Evolutionary conservation across 768 basidiomycete genomes (phyloP).

Genomic region (Clavulina sp.): DNA sequence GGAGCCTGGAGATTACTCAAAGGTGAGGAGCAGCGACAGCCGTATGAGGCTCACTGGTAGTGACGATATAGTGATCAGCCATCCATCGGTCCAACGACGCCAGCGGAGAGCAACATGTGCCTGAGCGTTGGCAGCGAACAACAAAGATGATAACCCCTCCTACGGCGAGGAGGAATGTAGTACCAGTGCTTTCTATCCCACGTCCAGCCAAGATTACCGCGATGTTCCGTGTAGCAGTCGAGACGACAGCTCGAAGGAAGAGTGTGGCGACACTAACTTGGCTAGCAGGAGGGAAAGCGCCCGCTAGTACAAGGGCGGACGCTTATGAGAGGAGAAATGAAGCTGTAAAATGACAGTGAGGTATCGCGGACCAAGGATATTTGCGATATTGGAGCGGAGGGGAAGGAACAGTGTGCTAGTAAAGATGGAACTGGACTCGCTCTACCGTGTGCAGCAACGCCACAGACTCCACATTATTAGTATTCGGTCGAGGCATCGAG

Average conservation of each 20-base stretch:
- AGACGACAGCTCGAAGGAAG: conserved; percentile 28
- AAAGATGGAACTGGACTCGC: conserved; percentile 33
- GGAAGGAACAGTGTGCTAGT: conserved; percentile 38
- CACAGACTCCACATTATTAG: no score
- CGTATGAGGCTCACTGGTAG: conserved; percentile 27
- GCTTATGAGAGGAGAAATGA: background rate
- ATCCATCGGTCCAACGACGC: conserved; percentile 25
- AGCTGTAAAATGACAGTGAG: conserved; percentile 17
- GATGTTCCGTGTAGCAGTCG: conserved; percentile 32
- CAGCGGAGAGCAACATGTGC: no score
- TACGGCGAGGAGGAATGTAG: conserved; percentile 11
- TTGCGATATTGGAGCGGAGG: conserved; percentile 31
- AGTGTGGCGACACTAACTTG: conserved; percentile 30
- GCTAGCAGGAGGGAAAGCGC: background rate
- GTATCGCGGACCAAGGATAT: conserved; percentile 34
- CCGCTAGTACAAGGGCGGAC: background rate
- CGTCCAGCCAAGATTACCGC: conserved; percentile 28
- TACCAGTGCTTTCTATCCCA: conserved; percentile 18
- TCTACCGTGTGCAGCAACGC: no score
- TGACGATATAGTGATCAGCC: conserved; percentile 26
- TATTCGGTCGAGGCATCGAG: no score
- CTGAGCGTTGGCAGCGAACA: no score
- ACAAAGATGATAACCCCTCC: background rate
- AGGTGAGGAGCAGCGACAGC: conserved; percentile 26
- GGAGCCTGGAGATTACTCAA: conserved; percentile 20